These are phyloP conservation scores for Neonectria coccinea DNA, from an alignment of 2,329 filamentous ascomycete species.

Conservation along the genomic window DNA sequence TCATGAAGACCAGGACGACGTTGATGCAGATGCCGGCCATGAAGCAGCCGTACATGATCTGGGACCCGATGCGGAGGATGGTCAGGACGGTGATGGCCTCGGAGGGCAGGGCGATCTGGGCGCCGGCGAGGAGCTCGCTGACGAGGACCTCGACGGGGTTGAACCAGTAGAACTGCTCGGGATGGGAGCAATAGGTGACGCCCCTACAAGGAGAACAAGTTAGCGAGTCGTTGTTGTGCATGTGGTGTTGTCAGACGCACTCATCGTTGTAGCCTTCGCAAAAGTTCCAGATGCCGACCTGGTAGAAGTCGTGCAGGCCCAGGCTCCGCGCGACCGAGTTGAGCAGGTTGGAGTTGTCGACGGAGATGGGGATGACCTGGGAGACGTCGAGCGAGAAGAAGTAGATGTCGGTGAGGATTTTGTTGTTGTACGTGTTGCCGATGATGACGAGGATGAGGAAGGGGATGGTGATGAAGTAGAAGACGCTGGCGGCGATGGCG, in stretches of 20 bases:
- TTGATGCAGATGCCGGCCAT: conserved; percentile 76
- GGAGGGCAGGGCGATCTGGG: conserved; percentile 83
- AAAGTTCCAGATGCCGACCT: conserved; percentile 90
- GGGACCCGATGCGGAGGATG: conserved; percentile 79
- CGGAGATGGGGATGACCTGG: conserved; percentile 79
- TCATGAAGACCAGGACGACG: conserved; percentile 77
- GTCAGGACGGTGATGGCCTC: conserved; percentile 79
- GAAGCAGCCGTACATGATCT: conserved; percentile 93
- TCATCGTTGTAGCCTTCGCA: conserved; percentile 85
- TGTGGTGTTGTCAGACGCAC: conserved; percentile 49
- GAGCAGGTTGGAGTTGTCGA: conserved; percentile 79
- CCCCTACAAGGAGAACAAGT: conserved; percentile 62
- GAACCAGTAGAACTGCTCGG: conserved; percentile 85
- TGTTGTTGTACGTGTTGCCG: conserved; percentile 75
- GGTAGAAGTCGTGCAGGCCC: conserved; percentile 94
- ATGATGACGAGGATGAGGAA: conserved; percentile 85
- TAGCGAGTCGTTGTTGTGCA: conserved; percentile 35
- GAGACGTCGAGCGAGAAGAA: conserved; percentile 88
- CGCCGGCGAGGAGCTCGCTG: conserved; percentile 82
- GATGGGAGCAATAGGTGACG: conserved; percentile 79
- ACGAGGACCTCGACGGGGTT: conserved; percentile 87
- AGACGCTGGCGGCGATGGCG: conserved; percentile 72
- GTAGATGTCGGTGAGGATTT: conserved; percentile 76
- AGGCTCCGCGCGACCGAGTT: conserved; percentile 89
- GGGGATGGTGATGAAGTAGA: conserved; percentile 79